These are phyloP conservation scores for Gossypium australe DNA, from an alignment of 345 rosid species.

Conservation along the genomic window DNA sequence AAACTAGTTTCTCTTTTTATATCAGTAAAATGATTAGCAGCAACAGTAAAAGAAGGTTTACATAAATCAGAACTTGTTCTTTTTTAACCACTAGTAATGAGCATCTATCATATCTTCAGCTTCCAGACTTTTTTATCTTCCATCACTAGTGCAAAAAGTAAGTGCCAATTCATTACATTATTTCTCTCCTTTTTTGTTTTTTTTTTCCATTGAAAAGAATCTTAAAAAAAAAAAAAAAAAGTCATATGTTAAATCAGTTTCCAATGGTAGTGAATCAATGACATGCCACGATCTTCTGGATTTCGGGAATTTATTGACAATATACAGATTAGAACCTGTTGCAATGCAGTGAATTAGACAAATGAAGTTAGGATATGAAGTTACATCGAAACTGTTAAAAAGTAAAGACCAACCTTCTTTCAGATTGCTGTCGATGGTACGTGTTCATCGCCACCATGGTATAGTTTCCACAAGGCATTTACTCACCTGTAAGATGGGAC, in stretches of 20 bases:
- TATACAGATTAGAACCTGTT: slow-evolving; percentile 10
- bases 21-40: slow-evolving; percentile 6
- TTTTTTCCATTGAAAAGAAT: not conserved
- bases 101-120: too few relatives aligned
- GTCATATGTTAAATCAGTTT: not conserved
- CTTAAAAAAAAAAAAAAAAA: not conserved
- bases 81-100: not conserved
- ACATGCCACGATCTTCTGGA: not conserved
- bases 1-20: not conserved
- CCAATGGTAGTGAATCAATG: not conserved
- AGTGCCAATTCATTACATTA: too few relatives aligned
- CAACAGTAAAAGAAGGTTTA: slow-evolving; percentile 1
- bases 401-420: slow-evolving; percentile 25
- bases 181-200: not conserved
- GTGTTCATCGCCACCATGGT: slow-evolving; percentile 19
- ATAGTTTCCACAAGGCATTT: slow-evolving; percentile 14
- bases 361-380: not conserved
- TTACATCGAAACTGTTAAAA: not conserved
- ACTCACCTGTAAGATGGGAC: slow-evolving; percentile 24
- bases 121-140: too few relatives aligned
- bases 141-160: too few relatives aligned
- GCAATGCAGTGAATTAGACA: slow-evolving; percentile 13
- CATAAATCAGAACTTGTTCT: not conserved
- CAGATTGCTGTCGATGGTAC: slow-evolving; percentile 18
- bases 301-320: not conserved